Base-by-base conservation (phyloP, 1,284 basidiomycete species). In the Rhodotorula sp. region DNA sequence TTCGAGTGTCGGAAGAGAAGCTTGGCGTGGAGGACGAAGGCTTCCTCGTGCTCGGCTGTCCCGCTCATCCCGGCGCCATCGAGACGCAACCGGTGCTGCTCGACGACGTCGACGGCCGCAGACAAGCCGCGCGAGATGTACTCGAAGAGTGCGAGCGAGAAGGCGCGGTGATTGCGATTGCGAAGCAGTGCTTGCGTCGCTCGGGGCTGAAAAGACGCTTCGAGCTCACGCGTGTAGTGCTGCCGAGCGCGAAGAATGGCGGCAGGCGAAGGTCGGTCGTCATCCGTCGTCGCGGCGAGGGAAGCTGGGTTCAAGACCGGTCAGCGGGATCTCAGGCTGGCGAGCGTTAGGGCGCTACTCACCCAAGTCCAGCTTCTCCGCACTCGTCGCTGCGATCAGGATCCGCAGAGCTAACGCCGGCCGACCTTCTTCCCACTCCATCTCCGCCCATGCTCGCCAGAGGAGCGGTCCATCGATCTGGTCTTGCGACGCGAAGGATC, bases 361-460 rank as follows among this genome's bases (percentile, higher is more conserved):
- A 72, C 73, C 64, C 0, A 74, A 64, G 48, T 74, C 66, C 5
- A 56, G 53, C 5, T 64, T 20, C 22, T 61, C 61, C 0, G 27
- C 19, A 1, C n/a, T 48, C 8, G 59, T 29, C 44, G 71, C 52
- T 61, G 86, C 70, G 87, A 79, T 62, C 80, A 81, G 30, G 85
- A 86, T 78, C 86, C 89, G 13, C 84, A 85, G 11, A 86, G 85
- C 61, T 89, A 80, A 58, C 86, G 85, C 84, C 27, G 81, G 74
- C 46, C 84, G 77, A 0, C 85, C 84, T 19, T 83, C 81, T n/a
- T 90, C 80, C 89, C 89, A 93, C 79, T 95, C 92, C 85, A 94
- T 86, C 78, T 93, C 89, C 0, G 89, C 90, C 91, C 92, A 96
- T 59, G 89, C 87, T 82, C 89, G 90, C 89, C 90, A 94, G 52